Evolutionary conservation across 2,329 filamentous ascomycete species (phyloP), one percentile per base, ranked within the genome.

Genomic region (Aspergillus sp.): DNA sequence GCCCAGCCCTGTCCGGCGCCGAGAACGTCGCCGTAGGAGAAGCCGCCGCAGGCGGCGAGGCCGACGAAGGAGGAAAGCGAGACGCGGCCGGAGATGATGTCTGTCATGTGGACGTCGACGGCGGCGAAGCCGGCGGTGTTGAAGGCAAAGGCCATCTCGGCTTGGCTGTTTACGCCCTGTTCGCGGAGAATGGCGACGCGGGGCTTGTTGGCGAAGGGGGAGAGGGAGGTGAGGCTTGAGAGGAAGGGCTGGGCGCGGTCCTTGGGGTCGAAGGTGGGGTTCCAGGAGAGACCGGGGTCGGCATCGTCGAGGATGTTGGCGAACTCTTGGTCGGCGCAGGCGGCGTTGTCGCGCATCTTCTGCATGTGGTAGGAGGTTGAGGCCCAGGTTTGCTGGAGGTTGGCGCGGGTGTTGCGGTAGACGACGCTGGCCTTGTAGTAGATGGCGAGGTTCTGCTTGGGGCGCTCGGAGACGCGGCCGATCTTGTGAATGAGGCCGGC

Each of bases 141-240:
- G 84, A 98, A 98, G 53, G 93, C 93, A 73, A 96, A 98, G 1
- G 95, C 95, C 92, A 99, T 96, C 77, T 99, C 95, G n/a, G 92
- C 89, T 71, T 97, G 88, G 47, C 93, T 92, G 79, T 99, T 98
- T 68, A 97, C 92, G 75, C 95, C 95, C 77, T 97, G 93, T 77
- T 98, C 95, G 73, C 95, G 87, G 23, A 99, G 87, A 69, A 99
- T 96, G 48, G 95, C 95, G 25, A 99, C 93, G 34, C 89, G 87
- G 1, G 91, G 91, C 71, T 86, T 87, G 47, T 77, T 85, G 64
- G 83, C 83, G 73, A 92, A 86, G 56, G 80, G 73, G 77, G 82
- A 69, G 76, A 81, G 66, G 76, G 81, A 74, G 62, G 86, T 84
- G 60, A 92, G 79, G 63, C 84, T 86, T 3, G 87, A 83, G 64